A percentile compares a stretch with the other conserved stretches of the same genome.
Conservation (phyloP, 345 rosid species). For the Hibiscus trionum region DNA sequence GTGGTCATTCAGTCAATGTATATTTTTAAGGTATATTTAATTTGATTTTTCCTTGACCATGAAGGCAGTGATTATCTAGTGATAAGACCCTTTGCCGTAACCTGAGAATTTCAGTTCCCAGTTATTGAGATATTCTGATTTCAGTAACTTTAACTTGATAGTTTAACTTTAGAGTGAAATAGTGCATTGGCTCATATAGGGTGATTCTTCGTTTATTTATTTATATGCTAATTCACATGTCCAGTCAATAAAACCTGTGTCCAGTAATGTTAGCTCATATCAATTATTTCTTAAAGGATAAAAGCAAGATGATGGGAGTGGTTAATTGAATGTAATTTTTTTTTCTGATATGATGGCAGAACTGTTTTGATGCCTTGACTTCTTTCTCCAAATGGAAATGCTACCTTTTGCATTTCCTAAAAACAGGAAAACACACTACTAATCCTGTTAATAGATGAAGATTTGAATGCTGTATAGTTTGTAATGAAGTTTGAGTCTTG, state of each 20-base stretch:
- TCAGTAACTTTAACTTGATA: background rate
- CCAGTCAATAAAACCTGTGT: background rate
- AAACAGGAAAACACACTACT: background rate
- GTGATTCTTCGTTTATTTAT: background rate
- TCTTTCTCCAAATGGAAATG: background rate
- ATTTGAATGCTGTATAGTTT: background rate
- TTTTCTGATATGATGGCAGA: background rate
- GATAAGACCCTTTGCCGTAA: background rate
- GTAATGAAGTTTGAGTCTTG: background rate
- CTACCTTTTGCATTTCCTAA: background rate
- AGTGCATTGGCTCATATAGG: background rate
- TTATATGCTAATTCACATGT: background rate
- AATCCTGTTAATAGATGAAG: background rate
- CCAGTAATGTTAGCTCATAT: too few species aligned
- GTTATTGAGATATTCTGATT: background rate
- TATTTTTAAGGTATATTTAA: constrained; percentile 65
- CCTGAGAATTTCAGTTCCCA: background rate
- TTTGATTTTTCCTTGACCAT: background rate
- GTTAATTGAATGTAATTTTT: background rate
- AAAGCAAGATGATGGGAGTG: background rate
- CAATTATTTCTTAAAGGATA: background rate
- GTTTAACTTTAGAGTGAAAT: background rate
- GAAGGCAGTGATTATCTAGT: background rate
- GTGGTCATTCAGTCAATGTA: constrained; percentile 85
- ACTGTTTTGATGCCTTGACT: background rate